These are phyloP conservation scores for Penicillium egyptiacum DNA, from an alignment of 495 filamentous ascomycete genomes.

Conservation along the genomic window DNA sequence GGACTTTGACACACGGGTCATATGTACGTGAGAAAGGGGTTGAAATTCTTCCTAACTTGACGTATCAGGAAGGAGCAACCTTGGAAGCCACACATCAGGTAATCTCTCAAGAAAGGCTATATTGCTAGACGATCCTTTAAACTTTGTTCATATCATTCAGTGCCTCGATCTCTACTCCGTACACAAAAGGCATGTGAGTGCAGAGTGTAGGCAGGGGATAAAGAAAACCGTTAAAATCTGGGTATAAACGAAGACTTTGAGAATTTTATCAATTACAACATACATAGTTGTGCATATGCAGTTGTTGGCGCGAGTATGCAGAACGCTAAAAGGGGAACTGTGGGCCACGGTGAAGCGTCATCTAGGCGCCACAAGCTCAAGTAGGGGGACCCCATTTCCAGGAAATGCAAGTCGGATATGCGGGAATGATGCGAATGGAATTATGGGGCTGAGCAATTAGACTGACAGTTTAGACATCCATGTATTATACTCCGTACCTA, in stretches of 20 bases:
- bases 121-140: not conserved
- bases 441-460: conserved; percentile 5
- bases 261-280: not conserved
- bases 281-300: not conserved
- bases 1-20: not conserved
- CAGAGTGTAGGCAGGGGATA: not conserved
- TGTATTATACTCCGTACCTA: no score
- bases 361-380: conserved; percentile 11
- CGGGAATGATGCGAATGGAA: conserved; percentile 2
- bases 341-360: conserved; percentile 2
- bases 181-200: not conserved
- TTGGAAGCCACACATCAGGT: conserved; percentile 1
- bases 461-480: no score
- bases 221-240: not conserved
- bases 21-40: not conserved
- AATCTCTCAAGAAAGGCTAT: not conserved
- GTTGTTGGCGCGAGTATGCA: conserved; percentile 11
- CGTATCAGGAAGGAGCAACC: not conserved
- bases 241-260: not conserved
- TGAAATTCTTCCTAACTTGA: not conserved
- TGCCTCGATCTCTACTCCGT: not conserved
- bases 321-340: conserved; percentile 19
- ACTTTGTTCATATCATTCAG: conserved; percentile 1
- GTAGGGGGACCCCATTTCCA: conserved; percentile 21
- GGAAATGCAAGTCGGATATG: conserved; percentile 35